Conservation (phyloP, 1,139 yeast species). For the Arxiozyma slooffiae region DNA sequence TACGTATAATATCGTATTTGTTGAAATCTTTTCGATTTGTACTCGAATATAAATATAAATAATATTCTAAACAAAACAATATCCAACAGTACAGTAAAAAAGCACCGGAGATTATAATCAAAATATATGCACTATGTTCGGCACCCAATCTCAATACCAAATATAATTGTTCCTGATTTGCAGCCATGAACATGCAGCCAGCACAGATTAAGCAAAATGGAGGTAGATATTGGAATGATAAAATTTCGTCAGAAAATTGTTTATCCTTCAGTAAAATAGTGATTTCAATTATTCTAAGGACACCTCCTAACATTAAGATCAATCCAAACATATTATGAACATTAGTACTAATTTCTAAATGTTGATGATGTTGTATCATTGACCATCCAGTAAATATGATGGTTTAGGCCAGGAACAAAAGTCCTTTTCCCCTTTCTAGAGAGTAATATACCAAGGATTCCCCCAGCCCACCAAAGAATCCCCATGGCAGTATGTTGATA, state of each 20-base stretch:
- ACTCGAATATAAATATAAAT: conserved; percentile 36
- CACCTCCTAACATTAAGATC: conserved; percentile 70
- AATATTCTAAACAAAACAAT: conserved; percentile 45
- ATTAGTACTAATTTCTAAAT: conserved; percentile 63
- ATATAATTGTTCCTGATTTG: conserved; percentile 76
- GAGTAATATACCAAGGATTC: conserved; percentile 69
- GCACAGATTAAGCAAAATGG: conserved; percentile 69
- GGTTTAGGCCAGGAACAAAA: conserved; percentile 69
- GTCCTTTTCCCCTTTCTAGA: conserved; percentile 57
- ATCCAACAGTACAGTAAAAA: conserved; percentile 63
- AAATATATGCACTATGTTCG: conserved; percentile 73
- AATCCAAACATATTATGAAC: conserved; percentile 82
- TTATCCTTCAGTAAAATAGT: conserved; percentile 55
- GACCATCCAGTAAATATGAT: conserved; percentile 87
- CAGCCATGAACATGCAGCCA: conserved; percentile 81
- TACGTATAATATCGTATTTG: neutral
- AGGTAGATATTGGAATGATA: conserved; percentile 73
- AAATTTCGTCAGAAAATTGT: conserved; percentile 40
- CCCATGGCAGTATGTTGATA: conserved; percentile 96
- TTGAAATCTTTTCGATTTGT: neutral
- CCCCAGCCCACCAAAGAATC: conserved; percentile 92
- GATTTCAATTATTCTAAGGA: conserved; percentile 64
- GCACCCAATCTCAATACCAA: conserved; percentile 66
- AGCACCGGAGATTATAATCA: conserved; percentile 67
- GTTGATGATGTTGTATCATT: conserved; percentile 82